phyloP scores from a whole-genome alignment of 1,139 yeast genomes.

The Taphrina deformans region DNA sequence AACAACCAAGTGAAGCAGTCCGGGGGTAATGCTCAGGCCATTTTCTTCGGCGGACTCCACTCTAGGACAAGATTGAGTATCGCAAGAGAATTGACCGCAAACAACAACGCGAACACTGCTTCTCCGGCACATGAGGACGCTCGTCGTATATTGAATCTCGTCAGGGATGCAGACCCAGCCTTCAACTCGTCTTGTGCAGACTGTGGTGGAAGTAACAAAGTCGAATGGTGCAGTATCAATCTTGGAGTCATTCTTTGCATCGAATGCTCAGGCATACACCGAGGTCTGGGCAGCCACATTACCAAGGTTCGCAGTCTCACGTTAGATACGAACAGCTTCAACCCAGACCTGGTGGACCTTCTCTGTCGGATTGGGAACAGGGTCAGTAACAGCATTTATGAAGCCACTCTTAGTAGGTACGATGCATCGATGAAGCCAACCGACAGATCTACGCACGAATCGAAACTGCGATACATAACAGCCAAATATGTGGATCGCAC shows the following conservation, averaged over 20 bases:
- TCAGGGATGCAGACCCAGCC: slow-evolving; percentile 55
- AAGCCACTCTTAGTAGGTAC: slow-evolving; percentile 44
- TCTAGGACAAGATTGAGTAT: slow-evolving; percentile 18
- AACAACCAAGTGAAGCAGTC: slow-evolving; percentile 22
- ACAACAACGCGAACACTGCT: slow-evolving; percentile 12
- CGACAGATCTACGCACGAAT: slow-evolving; percentile 37
- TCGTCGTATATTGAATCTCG: slow-evolving; percentile 46
- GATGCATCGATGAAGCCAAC: slow-evolving; percentile 47
- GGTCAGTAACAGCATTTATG: slow-evolving; percentile 61
- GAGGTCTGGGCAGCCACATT: slow-evolving; percentile 70
- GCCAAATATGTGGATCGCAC: slow-evolving; percentile 50
- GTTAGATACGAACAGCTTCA: slow-evolving; percentile 69
- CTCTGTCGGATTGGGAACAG: slow-evolving; percentile 66
- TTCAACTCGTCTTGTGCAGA: slow-evolving; percentile 69
- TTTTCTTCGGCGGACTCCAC: slow-evolving; percentile 22
- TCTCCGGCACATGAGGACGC: slow-evolving; percentile 16
- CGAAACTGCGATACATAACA: slow-evolving; percentile 44
- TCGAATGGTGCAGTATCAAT: slow-evolving; percentile 88
- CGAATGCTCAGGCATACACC: slow-evolving; percentile 74
- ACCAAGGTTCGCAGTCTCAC: slow-evolving; percentile 79
- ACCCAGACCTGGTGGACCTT: slow-evolving; percentile 58
- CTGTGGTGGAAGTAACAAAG: slow-evolving; percentile 62
- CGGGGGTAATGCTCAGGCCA: slow-evolving; percentile 27
- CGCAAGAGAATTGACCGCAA: slow-evolving; percentile 14
- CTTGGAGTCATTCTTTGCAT: slow-evolving; percentile 73